These are phyloP conservation scores for Solanum hybrid DNA, from an alignment of 305 asterid genomes.

Conservation along the genomic window DNA sequence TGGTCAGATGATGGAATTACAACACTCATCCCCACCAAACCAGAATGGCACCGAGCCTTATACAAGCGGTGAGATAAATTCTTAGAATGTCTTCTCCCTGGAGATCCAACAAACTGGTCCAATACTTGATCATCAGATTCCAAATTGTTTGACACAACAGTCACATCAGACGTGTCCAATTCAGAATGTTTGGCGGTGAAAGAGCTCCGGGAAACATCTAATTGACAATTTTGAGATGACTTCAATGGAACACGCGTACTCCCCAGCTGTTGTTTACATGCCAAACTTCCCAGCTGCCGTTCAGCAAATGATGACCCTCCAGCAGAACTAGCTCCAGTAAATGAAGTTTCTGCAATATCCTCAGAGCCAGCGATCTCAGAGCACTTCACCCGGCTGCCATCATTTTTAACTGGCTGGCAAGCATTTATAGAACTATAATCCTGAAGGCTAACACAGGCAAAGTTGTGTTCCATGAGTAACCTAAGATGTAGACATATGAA, in stretches of 20 bases:
- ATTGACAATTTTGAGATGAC: slow-evolving; percentile 16
- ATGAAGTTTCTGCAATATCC: slow-evolving; percentile 15
- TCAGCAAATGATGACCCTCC: slow-evolving; percentile 13
- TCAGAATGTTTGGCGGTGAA: slow-evolving; percentile 1
- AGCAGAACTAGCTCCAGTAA: slow-evolving; percentile 15
- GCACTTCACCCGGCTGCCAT: slow-evolving; percentile 14
- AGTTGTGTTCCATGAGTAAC: slow-evolving; percentile 50
- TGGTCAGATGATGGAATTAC: slow-evolving; percentile 50
- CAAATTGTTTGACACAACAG: slow-evolving; percentile 14
- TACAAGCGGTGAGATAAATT: slow-evolving; percentile 20
- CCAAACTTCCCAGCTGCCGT: slow-evolving; percentile 15
- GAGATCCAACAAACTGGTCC: slow-evolving; percentile 24
- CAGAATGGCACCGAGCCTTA: slow-evolving; percentile 18
- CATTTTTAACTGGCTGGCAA: slow-evolving; percentile 22
- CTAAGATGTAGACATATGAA: slow-evolving; percentile 65
- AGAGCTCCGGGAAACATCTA: slow-evolving; percentile 6
- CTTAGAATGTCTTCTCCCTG: slow-evolving; percentile 14
- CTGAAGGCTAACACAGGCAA: slow-evolving; percentile 42
- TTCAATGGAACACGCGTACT: slow-evolving; percentile 12
- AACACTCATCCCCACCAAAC: slow-evolving; percentile 33
- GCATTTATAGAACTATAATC: slow-evolving; percentile 26
- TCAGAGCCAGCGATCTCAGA: slow-evolving; percentile 6
- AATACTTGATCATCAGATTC: slow-evolving; percentile 15
- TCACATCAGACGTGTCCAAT: slow-evolving; percentile 13
- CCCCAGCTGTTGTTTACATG: slow-evolving; percentile 10